Percentiles rank a stretch among this genome's conserved stretches.
Evolutionary conservation across 371 early-diverging fungal genomes (phyloP).

Genomic region (Zychaea mexicana): DNA sequence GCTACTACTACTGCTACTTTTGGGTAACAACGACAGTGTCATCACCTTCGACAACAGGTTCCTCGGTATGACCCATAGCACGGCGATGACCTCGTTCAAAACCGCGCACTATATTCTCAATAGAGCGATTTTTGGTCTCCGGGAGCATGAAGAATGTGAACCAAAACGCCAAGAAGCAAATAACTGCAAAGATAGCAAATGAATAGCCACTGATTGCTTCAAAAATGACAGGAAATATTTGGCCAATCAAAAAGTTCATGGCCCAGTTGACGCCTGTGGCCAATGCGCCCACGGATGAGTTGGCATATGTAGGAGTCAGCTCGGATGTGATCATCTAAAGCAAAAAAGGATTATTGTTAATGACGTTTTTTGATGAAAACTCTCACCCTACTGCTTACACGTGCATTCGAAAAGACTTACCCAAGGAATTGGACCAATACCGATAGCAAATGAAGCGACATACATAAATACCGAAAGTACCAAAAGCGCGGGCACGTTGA

Average conservation of each 20-base stretch:
- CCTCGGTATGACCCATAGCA: too few species aligned
- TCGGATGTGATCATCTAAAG: constrained; percentile 63
- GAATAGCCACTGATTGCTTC: constrained; percentile 61
- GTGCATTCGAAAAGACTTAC: neutral
- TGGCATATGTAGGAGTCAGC: constrained; percentile 65
- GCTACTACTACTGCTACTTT: too few species aligned
- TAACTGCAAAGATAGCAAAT: constrained; percentile 66
- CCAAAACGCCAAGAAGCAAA: constrained; percentile 25
- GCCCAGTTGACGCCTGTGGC: constrained; percentile 70
- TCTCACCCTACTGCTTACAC: too few species aligned
- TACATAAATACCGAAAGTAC: constrained; percentile 73
- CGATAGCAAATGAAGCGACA: constrained; percentile 81
- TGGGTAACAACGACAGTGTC: neutral
- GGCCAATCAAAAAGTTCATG: constrained; percentile 53
- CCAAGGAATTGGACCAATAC: constrained; percentile 85
- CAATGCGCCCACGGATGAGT: constrained; percentile 51
- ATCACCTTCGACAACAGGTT: neutral
- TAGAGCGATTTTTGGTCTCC: constrained; percentile 73
- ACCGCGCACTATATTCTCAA: constrained; percentile 53
- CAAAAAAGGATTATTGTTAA: neutral
- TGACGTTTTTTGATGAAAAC: too few species aligned
- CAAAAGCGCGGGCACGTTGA: constrained; percentile 50
- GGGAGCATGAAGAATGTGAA: constrained; percentile 42
- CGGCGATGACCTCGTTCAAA: constrained; percentile 3
- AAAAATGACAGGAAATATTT: constrained; percentile 65